These are phyloP conservation scores for Chlorella sp. DNA, from an alignment of 139 green algal genomes.

Conservation along the genomic window DNA sequence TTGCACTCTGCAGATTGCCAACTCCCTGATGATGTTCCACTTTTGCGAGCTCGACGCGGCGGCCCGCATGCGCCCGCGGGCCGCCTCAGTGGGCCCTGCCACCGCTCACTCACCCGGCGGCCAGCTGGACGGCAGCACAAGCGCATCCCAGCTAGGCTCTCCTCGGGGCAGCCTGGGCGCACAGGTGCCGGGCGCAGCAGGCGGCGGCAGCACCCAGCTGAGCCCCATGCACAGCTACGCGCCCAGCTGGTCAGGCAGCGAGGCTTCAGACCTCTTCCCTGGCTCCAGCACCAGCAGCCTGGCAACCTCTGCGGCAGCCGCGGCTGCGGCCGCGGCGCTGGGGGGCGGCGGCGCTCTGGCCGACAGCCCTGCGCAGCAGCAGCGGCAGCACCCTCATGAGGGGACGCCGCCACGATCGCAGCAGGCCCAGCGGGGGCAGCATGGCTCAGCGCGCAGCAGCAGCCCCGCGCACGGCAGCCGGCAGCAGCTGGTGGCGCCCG, in stretches of 20 bases:
- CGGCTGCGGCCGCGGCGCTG: not conserved
- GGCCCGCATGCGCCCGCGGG: constrained; percentile 30
- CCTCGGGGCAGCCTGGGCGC: not conserved
- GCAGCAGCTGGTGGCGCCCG: not conserved
- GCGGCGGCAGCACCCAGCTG: constrained; percentile 3
- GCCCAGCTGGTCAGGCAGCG: constrained; percentile 26
- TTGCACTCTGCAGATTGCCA: constrained; percentile 40
- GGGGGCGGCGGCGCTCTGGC: not conserved
- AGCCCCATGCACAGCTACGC: constrained; percentile 30
- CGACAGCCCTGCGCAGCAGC: not conserved
- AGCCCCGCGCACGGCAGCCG: not conserved
- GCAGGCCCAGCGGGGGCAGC: too few relatives aligned
- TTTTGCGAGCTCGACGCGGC: constrained; percentile 80
- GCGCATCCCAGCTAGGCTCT: not conserved
- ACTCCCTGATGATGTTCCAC: constrained; percentile 55
- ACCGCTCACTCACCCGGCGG: not conserved
- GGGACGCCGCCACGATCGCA: not conserved
- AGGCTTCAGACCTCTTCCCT: constrained; percentile 12
- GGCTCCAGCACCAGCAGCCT: constrained; percentile 9
- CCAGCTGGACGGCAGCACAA: not conserved
- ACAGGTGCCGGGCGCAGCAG: not conserved
- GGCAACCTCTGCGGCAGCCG: not conserved
- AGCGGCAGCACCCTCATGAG: not conserved
- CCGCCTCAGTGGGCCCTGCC: not conserved
- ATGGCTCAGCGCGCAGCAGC: not conserved